Evolutionary conservation across 371 early-diverging fungal species (phyloP).

Genomic region (Spiromyces aspiralis): DNA sequence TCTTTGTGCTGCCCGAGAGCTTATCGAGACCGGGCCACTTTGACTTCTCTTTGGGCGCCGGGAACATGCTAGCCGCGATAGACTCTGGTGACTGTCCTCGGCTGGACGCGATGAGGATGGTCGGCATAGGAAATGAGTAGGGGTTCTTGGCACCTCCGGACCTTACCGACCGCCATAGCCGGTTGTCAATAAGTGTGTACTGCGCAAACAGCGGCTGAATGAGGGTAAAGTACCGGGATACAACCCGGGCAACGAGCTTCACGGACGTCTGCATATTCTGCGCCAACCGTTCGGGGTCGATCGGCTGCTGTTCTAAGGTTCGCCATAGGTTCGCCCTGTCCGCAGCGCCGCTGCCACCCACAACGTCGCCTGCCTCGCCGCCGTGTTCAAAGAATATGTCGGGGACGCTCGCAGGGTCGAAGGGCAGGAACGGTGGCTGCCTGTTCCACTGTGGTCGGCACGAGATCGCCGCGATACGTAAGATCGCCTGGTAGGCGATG

Average conservation of each 20-base stretch:
- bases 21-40: neutral
- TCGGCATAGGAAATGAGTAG: neutral
- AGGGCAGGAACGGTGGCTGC: neutral
- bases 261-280: slow-evolving; percentile 15
- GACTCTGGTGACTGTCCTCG: too few species aligned
- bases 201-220: slow-evolving; percentile 20
- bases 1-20: neutral
- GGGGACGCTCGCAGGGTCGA: neutral
- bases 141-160: neutral
- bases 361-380: neutral
- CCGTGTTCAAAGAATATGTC: neutral
- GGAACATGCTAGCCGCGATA: too few species aligned
- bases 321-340: neutral
- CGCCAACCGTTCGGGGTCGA: slow-evolving; percentile 13
- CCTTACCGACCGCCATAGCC: slow-evolving; percentile 11
- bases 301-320: neutral
- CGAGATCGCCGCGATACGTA: neutral
- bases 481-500: neutral
- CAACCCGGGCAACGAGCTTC: slow-evolving; percentile 9
- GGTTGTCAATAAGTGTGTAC: slow-evolving; percentile 20
- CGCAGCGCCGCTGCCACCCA: neutral
- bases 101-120: too few species aligned
- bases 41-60: neutral
- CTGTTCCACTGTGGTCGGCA: neutral
- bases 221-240: slow-evolving; percentile 22